A percentile compares a stretch with the other conserved stretches of the same genome.
phyloP scores from a whole-genome alignment of 169 alveolate species.

The Eimeria acervulina region DNA sequence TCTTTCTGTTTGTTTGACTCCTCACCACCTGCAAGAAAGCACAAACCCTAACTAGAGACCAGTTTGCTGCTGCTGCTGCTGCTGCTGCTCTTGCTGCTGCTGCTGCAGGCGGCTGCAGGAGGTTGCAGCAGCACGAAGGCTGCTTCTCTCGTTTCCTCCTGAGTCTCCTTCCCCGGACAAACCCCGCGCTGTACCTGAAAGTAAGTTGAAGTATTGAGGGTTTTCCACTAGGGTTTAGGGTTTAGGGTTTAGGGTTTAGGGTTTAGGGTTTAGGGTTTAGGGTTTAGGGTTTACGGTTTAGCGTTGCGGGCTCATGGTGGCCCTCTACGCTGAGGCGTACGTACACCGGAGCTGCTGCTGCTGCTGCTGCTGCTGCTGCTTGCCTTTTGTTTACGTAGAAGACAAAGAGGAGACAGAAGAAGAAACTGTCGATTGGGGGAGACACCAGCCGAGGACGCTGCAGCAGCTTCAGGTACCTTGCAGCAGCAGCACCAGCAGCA shows the following conservation, averaged over 20 bases:
- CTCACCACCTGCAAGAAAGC: neutral
- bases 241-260: conserved; percentile 32
- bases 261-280: conserved; percentile 25
- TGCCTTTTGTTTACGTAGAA: too few relatives aligned
- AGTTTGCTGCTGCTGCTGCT: too few relatives aligned
- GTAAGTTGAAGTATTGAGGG: too few relatives aligned
- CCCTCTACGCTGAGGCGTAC: neutral
- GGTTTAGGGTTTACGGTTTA: conserved; percentile 19
- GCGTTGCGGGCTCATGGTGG: too few relatives aligned
- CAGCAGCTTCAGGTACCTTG: too few relatives aligned
- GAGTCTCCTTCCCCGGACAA: neutral
- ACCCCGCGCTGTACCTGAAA: neutral
- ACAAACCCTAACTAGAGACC: too few relatives aligned
- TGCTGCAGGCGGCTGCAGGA: conserved; percentile 44
- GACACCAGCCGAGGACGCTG: neutral
- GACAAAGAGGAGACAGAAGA: too few relatives aligned
- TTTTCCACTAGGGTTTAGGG: conserved; percentile 26
- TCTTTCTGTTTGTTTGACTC: neutral
- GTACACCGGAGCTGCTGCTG: neutral
- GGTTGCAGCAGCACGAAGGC: neutral
- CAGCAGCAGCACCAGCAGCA: too few relatives aligned
- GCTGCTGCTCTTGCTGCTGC: conserved; percentile 7
- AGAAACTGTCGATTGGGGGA: neutral
- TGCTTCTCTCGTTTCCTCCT: neutral
- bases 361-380: neutral